Percentiles rank a stretch among this genome's conserved stretches.
phyloP scores from a whole-genome alignment of 176 grass and related monocot species.

The Alopecurus myosuroides region DNA sequence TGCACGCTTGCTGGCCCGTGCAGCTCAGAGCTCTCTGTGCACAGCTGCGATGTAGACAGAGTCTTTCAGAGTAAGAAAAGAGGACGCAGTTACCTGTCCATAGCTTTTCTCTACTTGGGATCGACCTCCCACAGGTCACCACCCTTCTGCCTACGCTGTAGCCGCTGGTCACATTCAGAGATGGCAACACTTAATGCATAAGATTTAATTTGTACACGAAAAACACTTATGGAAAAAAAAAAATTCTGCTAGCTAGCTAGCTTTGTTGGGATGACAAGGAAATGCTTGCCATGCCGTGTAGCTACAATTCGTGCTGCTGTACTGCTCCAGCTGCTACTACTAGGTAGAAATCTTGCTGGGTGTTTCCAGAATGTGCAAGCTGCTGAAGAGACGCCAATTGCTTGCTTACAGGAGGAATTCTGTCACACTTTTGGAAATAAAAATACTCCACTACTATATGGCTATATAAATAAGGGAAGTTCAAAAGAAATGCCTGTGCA shows the following conservation, averaged over 20 bases:
- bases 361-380: background rate
- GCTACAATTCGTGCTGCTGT: background rate
- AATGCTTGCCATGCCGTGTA: background rate
- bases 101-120: background rate
- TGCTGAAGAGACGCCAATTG: background rate
- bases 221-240: no score
- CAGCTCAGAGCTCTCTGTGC: background rate
- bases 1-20: no score
- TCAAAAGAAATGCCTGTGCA: no score
- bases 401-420: slow-evolving; percentile 8
- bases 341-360: background rate
- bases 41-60: background rate
- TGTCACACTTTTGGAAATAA: background rate
- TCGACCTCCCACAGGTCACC: background rate
- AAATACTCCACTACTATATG: no score
- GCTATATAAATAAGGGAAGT: no score
- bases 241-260: no score
- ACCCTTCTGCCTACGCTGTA: background rate
- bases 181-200: background rate
- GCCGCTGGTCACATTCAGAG: background rate
- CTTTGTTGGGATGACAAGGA: background rate
- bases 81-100: background rate
- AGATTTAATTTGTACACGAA: no score
- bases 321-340: background rate
- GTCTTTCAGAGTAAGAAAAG: background rate